Percentiles rank a stretch among this genome's conserved stretches.
Evolutionary conservation across 73 alveolate genomes (phyloP).

Genomic region (Paramecium primaurelia): DNA sequence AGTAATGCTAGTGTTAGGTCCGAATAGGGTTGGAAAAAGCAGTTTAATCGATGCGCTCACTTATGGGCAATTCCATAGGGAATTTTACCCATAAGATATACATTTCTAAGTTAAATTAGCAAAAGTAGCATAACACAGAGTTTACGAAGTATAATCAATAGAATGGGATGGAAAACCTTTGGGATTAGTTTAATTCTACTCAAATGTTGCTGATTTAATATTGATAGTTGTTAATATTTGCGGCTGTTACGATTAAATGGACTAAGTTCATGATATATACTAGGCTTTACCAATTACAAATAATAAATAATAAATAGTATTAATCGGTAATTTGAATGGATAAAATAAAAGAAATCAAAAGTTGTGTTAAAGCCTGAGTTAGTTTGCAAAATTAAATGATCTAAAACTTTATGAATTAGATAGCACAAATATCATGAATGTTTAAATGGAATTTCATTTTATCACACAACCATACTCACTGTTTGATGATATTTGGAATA

Average conservation of each 20-base stretch:
- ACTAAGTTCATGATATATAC: not conserved
- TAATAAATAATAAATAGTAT: not conserved
- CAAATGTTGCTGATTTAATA: not conserved
- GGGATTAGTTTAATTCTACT: not conserved
- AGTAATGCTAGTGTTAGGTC: conserved; percentile 10
- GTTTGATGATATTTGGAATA: not conserved
- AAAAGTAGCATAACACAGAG: conserved; percentile 1
- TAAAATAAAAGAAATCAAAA: not conserved
- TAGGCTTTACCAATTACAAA: not conserved
- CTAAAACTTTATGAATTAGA: conserved; percentile 10
- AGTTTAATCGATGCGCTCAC: not conserved
- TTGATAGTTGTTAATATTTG: not conserved
- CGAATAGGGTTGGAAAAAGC: not conserved
- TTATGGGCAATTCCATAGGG: conserved; percentile 24
- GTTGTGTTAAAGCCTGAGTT: not conserved
- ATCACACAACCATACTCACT: not conserved
- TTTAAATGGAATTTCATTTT: conserved; percentile 1
- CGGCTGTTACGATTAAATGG: not conserved
- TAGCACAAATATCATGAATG: not conserved
- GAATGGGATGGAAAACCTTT: conserved; percentile 29
- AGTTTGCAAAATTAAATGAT: not conserved
- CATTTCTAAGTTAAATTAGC: conserved; percentile 3
- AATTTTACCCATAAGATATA: conserved; percentile 24
- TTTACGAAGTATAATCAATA: conserved; percentile 19
- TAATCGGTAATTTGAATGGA: not conserved